Conservation (phyloP, 345 rosid species). For the Moringa oleifera region DNA sequence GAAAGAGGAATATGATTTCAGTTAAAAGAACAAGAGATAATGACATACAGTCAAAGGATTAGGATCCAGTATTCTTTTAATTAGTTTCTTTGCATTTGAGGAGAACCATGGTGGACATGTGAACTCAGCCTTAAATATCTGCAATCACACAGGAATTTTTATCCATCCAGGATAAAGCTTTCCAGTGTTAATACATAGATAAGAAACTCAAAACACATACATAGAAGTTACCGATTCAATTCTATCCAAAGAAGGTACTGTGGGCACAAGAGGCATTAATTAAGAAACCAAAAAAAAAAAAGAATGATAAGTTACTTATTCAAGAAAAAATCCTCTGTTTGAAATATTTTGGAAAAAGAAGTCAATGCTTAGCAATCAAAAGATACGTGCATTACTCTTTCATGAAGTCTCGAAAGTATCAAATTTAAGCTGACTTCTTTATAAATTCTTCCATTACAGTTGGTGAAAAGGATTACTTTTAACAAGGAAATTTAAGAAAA, state of each 20-base stretch:
- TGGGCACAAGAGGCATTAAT: neutral
- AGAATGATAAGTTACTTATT: too few relatives aligned
- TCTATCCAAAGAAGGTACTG: neutral
- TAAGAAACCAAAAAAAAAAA: neutral
- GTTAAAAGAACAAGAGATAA: neutral
- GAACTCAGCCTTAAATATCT: conserved; percentile 93
- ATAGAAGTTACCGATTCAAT: too few relatives aligned
- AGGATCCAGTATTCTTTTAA: conserved; percentile 87
- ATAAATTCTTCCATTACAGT: neutral
- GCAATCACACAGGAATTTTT: conserved; percentile 24
- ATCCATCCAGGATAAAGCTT: neutral
- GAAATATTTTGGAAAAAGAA: neutral
- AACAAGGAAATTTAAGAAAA: neutral
- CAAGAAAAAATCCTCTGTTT: neutral
- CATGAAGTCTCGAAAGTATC: neutral
- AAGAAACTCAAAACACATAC: too few relatives aligned
- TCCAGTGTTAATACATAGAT: neutral
- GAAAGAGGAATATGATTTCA: conserved; percentile 1
- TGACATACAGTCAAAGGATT: conserved; percentile 68
- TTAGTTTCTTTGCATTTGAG: conserved; percentile 85
- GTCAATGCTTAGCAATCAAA: neutral
- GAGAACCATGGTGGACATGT: conserved; percentile 96
- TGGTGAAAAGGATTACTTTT: too few relatives aligned
- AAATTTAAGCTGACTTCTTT: neutral
- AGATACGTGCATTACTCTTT: neutral